Percentiles rank a stretch among this genome's conserved stretches.
Evolutionary conservation across 306 rosid species (phyloP).

Genomic region (Pterocarpus santalinus): DNA sequence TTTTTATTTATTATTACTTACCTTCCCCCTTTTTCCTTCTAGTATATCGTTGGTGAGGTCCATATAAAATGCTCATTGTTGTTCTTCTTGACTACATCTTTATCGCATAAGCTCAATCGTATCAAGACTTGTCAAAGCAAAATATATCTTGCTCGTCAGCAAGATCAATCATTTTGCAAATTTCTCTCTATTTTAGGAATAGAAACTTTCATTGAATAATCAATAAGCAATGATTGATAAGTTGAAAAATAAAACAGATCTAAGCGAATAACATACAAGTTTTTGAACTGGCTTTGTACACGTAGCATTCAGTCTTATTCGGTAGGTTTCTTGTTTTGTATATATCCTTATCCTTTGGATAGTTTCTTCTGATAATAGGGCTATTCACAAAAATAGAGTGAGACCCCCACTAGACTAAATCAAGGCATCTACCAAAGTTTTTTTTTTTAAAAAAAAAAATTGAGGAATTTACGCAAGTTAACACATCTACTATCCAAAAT

Average conservation of each 20-base stretch:
- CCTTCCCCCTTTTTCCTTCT: conserved; percentile 36
- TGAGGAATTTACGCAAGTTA: neutral
- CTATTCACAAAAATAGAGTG: neutral
- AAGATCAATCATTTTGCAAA: conserved; percentile 18
- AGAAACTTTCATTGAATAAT: conserved; percentile 28
- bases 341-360: neutral
- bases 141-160: neutral
- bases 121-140: conserved; percentile 51
- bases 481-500: neutral
- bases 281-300: conserved; percentile 39
- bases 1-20: neutral
- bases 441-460: neutral
- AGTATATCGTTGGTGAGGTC: conserved; percentile 50
- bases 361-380: neutral
- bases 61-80: conserved; percentile 51
- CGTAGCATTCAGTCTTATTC: conserved; percentile 28
- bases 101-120: conserved; percentile 52
- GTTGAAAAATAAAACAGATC: conserved; percentile 32
- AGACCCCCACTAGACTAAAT: no score
- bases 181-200: conserved; percentile 31
- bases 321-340: conserved; percentile 16
- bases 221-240: conserved; percentile 42
- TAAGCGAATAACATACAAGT: neutral
- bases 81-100: conserved; percentile 51
- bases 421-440: neutral